Conservation (phyloP, 768 basidiomycete species). For the Crucibulum laeve region DNA sequence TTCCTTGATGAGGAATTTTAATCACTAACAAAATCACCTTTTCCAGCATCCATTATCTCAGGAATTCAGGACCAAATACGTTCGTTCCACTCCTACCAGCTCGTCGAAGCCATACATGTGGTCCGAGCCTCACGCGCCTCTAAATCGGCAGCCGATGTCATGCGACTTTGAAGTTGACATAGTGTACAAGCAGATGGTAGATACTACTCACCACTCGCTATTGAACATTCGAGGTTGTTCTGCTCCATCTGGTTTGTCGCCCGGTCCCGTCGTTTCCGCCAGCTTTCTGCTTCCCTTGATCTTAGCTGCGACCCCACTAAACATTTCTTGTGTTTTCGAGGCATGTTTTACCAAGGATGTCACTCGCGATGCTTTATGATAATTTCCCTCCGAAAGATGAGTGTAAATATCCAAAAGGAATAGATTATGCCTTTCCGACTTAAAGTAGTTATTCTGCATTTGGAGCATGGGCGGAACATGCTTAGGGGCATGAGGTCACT, state of each 20-base stretch:
- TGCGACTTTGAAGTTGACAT: constrained; percentile 25
- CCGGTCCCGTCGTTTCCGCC: constrained; percentile 9
- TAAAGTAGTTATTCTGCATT: background rate
- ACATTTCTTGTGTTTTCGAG: background rate
- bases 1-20: background rate
- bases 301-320: background rate
- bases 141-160: background rate
- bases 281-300: background rate
- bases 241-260: constrained; percentile 3
- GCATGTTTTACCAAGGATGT: no score
- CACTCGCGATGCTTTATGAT: no score
- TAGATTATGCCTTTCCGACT: constrained; percentile 1
- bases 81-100: background rate
- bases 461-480: constrained; percentile 11
- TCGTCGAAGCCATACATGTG: constrained; percentile 1
- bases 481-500: constrained; percentile 11
- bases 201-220: background rate
- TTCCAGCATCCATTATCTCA: background rate
- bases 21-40: background rate
- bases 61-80: background rate
- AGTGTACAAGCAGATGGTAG: background rate
- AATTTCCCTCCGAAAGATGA: no score
- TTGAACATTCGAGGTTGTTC: background rate
- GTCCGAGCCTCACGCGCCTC: constrained; percentile 1
- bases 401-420: no score